Percentiles rank a stretch among this genome's conserved stretches.
Evolutionary conservation across 352 stramenopile species (phyloP).

Genomic region (Globisporangium nunn): DNA sequence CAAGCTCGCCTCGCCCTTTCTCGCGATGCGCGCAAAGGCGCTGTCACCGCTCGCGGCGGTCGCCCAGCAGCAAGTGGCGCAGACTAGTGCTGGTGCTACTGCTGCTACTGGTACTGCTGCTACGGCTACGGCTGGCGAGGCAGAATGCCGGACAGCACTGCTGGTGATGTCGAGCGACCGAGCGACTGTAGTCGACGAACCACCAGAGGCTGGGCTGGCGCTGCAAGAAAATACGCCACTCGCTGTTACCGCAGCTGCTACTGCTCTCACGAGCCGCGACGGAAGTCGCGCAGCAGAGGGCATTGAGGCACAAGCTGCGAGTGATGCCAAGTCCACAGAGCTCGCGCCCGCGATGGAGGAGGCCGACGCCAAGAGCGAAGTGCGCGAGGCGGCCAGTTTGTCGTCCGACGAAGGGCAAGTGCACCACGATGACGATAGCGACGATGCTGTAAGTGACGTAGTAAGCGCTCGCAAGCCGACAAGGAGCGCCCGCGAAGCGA

Average conservation of each 20-base stretch:
- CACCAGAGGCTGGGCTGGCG: too few relatives aligned
- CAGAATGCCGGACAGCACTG: background rate
- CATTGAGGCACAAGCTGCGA: background rate
- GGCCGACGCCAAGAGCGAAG: conserved; percentile 3
- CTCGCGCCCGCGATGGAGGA: background rate
- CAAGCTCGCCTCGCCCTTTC: too few relatives aligned
- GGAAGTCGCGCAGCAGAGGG: background rate
- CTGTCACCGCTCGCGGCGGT: background rate
- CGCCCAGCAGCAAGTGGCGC: background rate
- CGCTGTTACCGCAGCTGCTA: background rate
- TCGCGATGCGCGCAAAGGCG: background rate
- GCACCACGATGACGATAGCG: too few relatives aligned
- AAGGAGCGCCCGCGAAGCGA: background rate
- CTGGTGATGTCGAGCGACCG: background rate
- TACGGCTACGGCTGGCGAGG: background rate
- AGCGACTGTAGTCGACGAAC: too few relatives aligned
- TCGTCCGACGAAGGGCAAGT: conserved; percentile 1
- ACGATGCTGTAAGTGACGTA: too few relatives aligned
- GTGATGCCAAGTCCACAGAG: background rate
- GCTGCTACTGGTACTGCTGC: background rate
- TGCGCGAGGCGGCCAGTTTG: conserved; percentile 3
- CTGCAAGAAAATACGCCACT: background rate
- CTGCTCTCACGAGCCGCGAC: background rate
- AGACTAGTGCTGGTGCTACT: background rate
- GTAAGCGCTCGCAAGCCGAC: background rate